Percentiles rank a stretch among this genome's conserved stretches.
phyloP scores from a whole-genome alignment of 106 monocot genomes.

The Dioscorea alata region DNA sequence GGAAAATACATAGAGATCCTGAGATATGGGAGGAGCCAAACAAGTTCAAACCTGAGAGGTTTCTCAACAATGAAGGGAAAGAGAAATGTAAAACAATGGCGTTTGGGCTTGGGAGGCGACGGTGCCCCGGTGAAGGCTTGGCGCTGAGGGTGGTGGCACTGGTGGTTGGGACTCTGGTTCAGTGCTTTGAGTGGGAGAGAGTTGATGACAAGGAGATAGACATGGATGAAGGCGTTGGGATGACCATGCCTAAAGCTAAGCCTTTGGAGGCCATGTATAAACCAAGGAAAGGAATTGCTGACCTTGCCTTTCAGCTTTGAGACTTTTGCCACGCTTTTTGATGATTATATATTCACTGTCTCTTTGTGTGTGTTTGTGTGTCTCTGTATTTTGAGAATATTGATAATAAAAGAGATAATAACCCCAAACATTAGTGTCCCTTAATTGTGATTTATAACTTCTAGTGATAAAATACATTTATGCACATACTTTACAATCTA shows the following conservation, averaged over 20 bases:
- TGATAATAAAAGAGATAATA: no score
- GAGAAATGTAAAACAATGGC: neutral
- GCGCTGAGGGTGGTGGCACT: neutral
- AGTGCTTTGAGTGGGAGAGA: slow-evolving; percentile 18
- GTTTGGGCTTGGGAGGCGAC: slow-evolving; percentile 15
- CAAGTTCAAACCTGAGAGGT: slow-evolving; percentile 29
- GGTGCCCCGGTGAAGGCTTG: slow-evolving; percentile 7
- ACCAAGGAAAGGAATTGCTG: slow-evolving; percentile 1
- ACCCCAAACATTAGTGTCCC: no score
- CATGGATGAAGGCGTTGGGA: neutral
- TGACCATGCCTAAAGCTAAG: neutral
- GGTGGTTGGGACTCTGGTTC: slow-evolving; percentile 9
- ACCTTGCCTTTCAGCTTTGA: neutral
- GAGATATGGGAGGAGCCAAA: slow-evolving; percentile 12
- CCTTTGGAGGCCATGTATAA: slow-evolving; percentile 4
- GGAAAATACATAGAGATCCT: slow-evolving; percentile 12
- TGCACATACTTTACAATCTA: no score
- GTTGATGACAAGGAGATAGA: slow-evolving; percentile 3
- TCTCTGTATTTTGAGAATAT: no score
- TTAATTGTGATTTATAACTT: no score
- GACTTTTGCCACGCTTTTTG: no score
- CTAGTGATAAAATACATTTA: no score
- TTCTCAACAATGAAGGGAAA: neutral
- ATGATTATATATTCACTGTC: no score
- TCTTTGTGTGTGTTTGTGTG: no score